Evolutionary conservation across 169 alveolate genomes (phyloP).

Genomic region (Eimeria praecox): DNA sequence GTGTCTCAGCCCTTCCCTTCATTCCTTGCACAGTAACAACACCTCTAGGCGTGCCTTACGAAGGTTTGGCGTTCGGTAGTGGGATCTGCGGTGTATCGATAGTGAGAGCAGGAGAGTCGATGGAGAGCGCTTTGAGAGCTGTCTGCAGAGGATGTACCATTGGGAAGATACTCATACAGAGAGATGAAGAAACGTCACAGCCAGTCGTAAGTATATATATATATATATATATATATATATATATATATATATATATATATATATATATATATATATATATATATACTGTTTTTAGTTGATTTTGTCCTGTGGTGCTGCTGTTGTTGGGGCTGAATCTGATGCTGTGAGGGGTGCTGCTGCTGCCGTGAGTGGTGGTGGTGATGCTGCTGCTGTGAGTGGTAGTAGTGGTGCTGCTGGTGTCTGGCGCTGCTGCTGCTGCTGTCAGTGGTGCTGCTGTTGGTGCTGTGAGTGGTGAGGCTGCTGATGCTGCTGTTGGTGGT

Average conservation of each 20-base stretch:
- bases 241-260: not conserved
- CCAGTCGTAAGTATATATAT: constrained; percentile 63
- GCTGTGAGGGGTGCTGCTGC: no score
- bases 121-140: constrained; percentile 83
- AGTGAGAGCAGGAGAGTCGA: constrained; percentile 85
- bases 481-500: no score
- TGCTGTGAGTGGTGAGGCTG: no score
- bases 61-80: constrained; percentile 73
- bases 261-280: not conserved
- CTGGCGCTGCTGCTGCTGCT: no score
- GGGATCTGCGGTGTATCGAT: constrained; percentile 84
- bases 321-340: no score
- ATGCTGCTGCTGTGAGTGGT: no score
- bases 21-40: constrained; percentile 67
- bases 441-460: no score
- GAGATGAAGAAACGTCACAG: constrained; percentile 82
- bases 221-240: not conserved
- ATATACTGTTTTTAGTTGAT: not conserved
- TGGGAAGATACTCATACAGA: constrained; percentile 84
- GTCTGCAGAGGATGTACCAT: constrained; percentile 84
- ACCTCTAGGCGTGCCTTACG: constrained; percentile 63
- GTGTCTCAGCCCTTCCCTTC: constrained; percentile 76
- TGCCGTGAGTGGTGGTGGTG: no score
- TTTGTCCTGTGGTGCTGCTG: no score
- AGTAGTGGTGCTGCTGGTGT: no score